Evolutionary conservation across 164 flowering plant genomes (phyloP).

Genomic region (Vitis rupestris): DNA sequence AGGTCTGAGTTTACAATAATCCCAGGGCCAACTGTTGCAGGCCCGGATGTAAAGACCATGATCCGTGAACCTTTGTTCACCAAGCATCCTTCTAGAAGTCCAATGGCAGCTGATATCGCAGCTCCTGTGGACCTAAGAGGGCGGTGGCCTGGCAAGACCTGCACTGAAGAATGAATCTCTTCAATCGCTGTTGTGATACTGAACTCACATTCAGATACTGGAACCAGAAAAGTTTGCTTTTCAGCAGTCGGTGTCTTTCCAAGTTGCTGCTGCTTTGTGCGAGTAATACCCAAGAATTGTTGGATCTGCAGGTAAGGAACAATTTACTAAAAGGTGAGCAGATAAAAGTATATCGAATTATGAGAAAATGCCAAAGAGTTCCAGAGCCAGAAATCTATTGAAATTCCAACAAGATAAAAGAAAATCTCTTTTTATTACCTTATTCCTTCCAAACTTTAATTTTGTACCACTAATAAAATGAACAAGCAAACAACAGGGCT

Average conservation of each 20-base stretch:
- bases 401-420: too few relatives aligned
- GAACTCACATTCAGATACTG: conserved; percentile 84
- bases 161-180: conserved; percentile 52
- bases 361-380: neutral
- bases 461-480: too few relatives aligned
- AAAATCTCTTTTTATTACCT: too few relatives aligned
- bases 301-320: conserved; percentile 44
- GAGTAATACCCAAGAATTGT: conserved; percentile 51
- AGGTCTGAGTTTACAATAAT: conserved; percentile 69
- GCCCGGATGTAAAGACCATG: conserved; percentile 94
- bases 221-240: conserved; percentile 66
- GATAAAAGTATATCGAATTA: neutral
- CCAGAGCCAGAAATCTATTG: too few relatives aligned
- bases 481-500: too few relatives aligned
- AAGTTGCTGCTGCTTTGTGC: conserved; percentile 38
- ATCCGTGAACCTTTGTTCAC: conserved; percentile 61
- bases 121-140: conserved; percentile 78
- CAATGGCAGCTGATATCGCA: conserved; percentile 77
- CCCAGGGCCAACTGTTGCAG: conserved; percentile 89
- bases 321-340: neutral
- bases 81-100: conserved; percentile 77
- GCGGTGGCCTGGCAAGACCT: conserved; percentile 50
- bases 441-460: too few relatives aligned
- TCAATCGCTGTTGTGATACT: conserved; percentile 72
- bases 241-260: conserved; percentile 41